Percentiles rank a stretch among this genome's conserved stretches.
Evolutionary conservation across 169 alveolate species (phyloP).

Genomic region (Eimeria praecox): DNA sequence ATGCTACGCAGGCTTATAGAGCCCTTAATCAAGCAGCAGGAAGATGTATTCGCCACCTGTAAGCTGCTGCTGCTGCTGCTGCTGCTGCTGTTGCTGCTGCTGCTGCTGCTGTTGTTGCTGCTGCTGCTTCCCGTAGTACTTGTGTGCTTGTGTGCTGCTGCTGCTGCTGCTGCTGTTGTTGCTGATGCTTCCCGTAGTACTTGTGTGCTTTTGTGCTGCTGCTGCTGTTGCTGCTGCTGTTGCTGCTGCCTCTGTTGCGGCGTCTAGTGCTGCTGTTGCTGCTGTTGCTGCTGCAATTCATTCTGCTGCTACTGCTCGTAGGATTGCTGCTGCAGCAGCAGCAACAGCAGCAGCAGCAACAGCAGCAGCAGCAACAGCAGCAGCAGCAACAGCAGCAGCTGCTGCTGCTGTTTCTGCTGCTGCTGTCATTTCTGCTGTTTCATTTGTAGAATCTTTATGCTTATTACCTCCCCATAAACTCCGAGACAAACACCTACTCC

Average conservation of each 20-base stretch:
- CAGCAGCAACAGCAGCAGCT: background rate
- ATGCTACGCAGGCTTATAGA: constrained; percentile 89
- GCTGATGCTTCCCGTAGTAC: too few species aligned
- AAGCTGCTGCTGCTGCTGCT: background rate
- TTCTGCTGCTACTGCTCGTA: background rate
- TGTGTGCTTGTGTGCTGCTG: too few species aligned
- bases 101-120: constrained; percentile 25
- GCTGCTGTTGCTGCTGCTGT: constrained; percentile 15
- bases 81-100: constrained; percentile 48
- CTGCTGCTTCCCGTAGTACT: background rate
- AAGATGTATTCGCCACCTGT: constrained; percentile 91
- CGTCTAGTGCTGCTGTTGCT: background rate
- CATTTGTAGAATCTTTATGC: background rate
- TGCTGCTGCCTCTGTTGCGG: background rate
- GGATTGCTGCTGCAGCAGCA: constrained; percentile 24
- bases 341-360: background rate
- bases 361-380: constrained; percentile 31
- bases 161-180: constrained; percentile 23
- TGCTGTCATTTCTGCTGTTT: constrained; percentile 4
- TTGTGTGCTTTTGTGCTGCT: background rate
- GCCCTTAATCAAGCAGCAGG: constrained; percentile 94
- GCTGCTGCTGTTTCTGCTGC: constrained; percentile 18
- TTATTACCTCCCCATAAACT: background rate
- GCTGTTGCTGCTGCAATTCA: constrained; percentile 27
- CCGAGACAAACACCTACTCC: too few species aligned